phyloP scores from a whole-genome alignment of 169 alveolate genomes.

The Theileria sp. region DNA sequence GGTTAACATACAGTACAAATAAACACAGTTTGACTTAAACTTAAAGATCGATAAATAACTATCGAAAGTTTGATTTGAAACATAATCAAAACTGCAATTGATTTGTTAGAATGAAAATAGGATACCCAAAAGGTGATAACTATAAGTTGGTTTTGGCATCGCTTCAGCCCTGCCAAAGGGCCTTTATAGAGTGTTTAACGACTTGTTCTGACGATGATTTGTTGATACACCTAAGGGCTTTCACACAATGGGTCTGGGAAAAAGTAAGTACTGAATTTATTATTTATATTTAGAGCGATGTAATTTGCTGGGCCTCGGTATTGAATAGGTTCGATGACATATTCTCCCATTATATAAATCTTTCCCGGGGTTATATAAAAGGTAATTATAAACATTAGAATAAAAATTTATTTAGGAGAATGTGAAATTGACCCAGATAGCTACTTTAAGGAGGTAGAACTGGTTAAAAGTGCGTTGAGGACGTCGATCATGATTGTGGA shows the following conservation, averaged over 20 bases:
- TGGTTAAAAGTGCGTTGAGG: conserved; percentile 60
- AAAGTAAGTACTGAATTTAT: conserved; percentile 20
- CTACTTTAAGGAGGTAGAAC: conserved; percentile 31
- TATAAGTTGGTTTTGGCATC: conserved; percentile 69
- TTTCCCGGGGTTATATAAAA: conserved; percentile 45
- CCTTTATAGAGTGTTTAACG: conserved; percentile 66
- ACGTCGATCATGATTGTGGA: conserved; percentile 72
- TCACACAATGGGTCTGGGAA: conserved; percentile 81
- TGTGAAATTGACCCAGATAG: neutral
- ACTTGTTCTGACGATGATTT: conserved; percentile 63
- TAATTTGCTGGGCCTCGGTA: conserved; percentile 80
- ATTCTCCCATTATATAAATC: conserved; percentile 53
- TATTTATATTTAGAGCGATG: conserved; percentile 50
- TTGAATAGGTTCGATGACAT: conserved; percentile 76
- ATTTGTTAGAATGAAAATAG: conserved; percentile 69
- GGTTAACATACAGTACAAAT: neutral
- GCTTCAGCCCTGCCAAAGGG: conserved; percentile 71
- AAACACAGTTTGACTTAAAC: neutral
- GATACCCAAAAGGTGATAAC: conserved; percentile 78
- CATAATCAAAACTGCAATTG: neutral
- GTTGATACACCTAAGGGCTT: conserved; percentile 65
- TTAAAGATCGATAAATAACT: neutral
- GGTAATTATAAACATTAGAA: conserved; percentile 9
- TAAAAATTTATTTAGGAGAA: conserved; percentile 19
- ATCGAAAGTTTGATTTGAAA: neutral